Evolutionary conservation across 805 yeast genomes (phyloP).

Genomic region (Pachysolen tannophilus): DNA sequence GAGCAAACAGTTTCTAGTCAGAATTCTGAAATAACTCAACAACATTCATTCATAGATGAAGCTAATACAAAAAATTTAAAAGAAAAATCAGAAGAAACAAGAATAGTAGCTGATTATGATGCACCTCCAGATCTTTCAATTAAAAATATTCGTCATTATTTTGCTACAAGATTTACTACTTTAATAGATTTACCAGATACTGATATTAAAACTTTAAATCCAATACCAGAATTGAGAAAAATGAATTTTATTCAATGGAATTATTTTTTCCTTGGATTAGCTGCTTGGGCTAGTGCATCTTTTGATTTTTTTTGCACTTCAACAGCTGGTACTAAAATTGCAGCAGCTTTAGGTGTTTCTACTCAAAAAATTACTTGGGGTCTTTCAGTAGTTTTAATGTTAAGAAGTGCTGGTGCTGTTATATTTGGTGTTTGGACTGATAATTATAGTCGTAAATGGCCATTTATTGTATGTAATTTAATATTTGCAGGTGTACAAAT

Average conservation of each 20-base stretch:
- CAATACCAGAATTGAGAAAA: conserved; percentile 31
- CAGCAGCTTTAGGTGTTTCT: conserved; percentile 34
- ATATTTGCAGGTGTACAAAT: conserved; percentile 50
- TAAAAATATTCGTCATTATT: background rate
- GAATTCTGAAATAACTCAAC: too few species aligned
- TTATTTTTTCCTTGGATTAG: conserved; percentile 49
- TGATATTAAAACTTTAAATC: conserved; percentile 24
- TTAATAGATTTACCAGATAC: background rate
- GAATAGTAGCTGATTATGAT: too few species aligned
- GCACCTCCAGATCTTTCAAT: background rate
- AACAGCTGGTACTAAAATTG: conserved; percentile 43
- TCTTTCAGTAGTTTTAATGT: conserved; percentile 62
- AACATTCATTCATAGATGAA: too few species aligned
- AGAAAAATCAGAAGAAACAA: too few species aligned
- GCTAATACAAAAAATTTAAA: too few species aligned
- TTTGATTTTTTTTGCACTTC: conserved; percentile 64
- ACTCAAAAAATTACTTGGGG: conserved; percentile 62
- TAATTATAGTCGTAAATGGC: conserved; percentile 60
- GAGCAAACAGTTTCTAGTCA: too few species aligned
- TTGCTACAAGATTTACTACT: background rate
- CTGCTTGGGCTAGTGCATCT: conserved; percentile 68
- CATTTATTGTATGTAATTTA: conserved; percentile 44
- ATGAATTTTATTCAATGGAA: conserved; percentile 41
- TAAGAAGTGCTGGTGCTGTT: conserved; percentile 64
- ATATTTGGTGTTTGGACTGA: conserved; percentile 58